Percentiles rank a stretch among this genome's conserved stretches.
These are phyloP conservation scores for Megacollybia platyphylla DNA, from an alignment of 1,284 basidiomycete genomes.

Conservation along the genomic window DNA sequence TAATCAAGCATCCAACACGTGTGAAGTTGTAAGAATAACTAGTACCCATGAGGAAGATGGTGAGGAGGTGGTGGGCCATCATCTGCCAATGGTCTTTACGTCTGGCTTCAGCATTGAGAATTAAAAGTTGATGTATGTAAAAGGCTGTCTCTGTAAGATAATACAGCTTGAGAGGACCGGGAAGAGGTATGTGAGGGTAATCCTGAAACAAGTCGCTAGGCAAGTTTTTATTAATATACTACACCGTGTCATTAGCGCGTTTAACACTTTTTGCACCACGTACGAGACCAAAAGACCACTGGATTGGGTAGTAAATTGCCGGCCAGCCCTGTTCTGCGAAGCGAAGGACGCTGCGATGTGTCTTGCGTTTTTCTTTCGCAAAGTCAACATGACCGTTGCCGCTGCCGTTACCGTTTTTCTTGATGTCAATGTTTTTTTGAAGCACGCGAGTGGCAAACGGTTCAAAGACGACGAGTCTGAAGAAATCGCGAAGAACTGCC, in stretches of 20 bases:
- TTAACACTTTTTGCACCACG: conserved; percentile 21
- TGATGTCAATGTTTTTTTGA: conserved; percentile 31
- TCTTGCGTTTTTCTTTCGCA: conserved; percentile 30
- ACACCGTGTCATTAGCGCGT: conserved; percentile 6
- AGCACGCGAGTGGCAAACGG: conserved; percentile 72
- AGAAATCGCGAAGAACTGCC: conserved; percentile 66
- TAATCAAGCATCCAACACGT: conserved; percentile 77
- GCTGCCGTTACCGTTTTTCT: conserved; percentile 16
- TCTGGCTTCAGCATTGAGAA: conserved; percentile 87
- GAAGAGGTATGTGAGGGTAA: conserved; percentile 76
- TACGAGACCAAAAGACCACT: conserved; percentile 76
- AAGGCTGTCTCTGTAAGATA: conserved; percentile 90
- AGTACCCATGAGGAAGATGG: conserved; percentile 62
- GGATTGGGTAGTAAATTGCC: conserved; percentile 66
- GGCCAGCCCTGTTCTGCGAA: conserved; percentile 96
- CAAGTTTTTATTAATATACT: conserved; percentile 74
- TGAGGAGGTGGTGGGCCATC: conserved; percentile 92
- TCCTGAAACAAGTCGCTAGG: conserved; percentile 72
- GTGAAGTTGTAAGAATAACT: conserved; percentile 84
- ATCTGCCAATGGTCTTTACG: conserved; percentile 93
- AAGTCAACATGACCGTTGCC: conserved; percentile 8
- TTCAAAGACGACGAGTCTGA: conserved; percentile 61
- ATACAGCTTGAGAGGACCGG: conserved; percentile 78
- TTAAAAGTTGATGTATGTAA: conserved; percentile 86
- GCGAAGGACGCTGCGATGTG: conserved; percentile 65